Conservation (phyloP, 1,139 yeast genomes). For the Magnusiomyces fungicola region DNA sequence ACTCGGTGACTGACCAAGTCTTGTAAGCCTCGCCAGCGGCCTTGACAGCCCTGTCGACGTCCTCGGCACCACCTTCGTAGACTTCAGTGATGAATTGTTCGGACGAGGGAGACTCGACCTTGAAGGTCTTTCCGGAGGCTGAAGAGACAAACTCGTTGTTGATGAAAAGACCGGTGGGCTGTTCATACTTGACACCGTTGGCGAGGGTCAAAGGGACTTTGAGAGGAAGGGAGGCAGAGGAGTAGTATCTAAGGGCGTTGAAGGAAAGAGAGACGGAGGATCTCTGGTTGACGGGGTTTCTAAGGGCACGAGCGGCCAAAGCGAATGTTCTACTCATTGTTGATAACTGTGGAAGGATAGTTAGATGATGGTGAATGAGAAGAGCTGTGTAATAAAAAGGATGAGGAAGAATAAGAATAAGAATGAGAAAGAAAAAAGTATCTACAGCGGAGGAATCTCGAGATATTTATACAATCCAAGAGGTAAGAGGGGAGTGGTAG, state of each 20-base stretch:
- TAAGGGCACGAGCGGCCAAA: background rate
- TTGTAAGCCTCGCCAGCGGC: slow-evolving; percentile 68
- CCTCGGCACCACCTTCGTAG: slow-evolving; percentile 57
- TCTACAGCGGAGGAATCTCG: too few relatives aligned
- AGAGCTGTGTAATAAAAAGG: too few relatives aligned
- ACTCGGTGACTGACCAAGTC: slow-evolving; percentile 37
- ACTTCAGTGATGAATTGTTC: slow-evolving; percentile 61
- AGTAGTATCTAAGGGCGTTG: background rate
- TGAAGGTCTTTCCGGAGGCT: slow-evolving; percentile 43
- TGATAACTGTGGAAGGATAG: too few relatives aligned
- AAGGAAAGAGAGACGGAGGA: slow-evolving; percentile 7
- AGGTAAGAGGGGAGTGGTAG: too few relatives aligned
- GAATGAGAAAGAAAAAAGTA: too few relatives aligned
- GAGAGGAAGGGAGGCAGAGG: slow-evolving; percentile 6
- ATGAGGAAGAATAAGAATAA: too few relatives aligned
- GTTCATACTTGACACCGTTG: slow-evolving; percentile 47
- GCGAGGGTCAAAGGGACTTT: slow-evolving; percentile 39
- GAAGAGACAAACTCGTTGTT: slow-evolving; percentile 61
- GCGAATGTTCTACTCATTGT: background rate
- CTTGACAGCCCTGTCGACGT: slow-evolving; percentile 68
- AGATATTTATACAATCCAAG: too few relatives aligned
- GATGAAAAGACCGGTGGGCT: slow-evolving; percentile 76
- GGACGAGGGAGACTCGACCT: slow-evolving; percentile 60
- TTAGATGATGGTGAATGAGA: too few relatives aligned
- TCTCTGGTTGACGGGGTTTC: too few relatives aligned